phyloP scores from a whole-genome alignment of 495 filamentous ascomycete species.

The Chlorociboria aeruginascens region DNA sequence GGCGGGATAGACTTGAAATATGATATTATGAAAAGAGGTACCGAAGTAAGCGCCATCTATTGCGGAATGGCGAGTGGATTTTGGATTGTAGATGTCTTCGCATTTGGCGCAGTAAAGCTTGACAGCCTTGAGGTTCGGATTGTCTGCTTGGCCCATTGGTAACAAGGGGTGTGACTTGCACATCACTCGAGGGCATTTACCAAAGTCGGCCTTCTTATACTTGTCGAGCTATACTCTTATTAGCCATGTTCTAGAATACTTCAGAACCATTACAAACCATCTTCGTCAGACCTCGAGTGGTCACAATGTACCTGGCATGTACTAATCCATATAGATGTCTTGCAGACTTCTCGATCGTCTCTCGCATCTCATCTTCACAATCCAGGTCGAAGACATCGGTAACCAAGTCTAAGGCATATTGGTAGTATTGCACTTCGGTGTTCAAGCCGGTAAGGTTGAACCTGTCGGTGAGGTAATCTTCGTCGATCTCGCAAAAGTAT shows the following conservation, averaged over 20 bases:
- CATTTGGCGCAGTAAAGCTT: slow-evolving; percentile 95
- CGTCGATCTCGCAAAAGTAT: slow-evolving; percentile 99
- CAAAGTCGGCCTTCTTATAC: slow-evolving; percentile 96
- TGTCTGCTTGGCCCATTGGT: slow-evolving; percentile 84
- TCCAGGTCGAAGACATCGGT: slow-evolving; percentile 99
- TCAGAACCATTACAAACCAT: slow-evolving; percentile 53
- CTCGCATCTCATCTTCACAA: slow-evolving; percentile 94
- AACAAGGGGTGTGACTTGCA: slow-evolving; percentile 86
- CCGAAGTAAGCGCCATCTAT: slow-evolving; percentile 99
- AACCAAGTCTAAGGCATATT: slow-evolving; percentile 96
- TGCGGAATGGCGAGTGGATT: slow-evolving; percentile 85
- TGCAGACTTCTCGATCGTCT: slow-evolving; percentile 96
- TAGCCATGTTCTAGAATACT: slow-evolving; percentile 5
- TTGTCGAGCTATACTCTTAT: slow-evolving; percentile 67
- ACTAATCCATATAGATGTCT: slow-evolving; percentile 94
- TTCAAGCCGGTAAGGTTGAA: slow-evolving; percentile 98
- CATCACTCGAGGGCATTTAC: slow-evolving; percentile 92
- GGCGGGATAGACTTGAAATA: slow-evolving; percentile 95
- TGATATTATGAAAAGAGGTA: slow-evolving; percentile 94
- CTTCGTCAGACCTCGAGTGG: slow-evolving; percentile 83
- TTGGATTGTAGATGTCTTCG: slow-evolving; percentile 98
- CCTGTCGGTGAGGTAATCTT: slow-evolving; percentile 95
- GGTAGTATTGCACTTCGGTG: slow-evolving; percentile 95
- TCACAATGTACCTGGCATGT: slow-evolving; percentile 95
- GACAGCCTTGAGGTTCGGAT: slow-evolving; percentile 72